Percentiles rank a stretch among this genome's conserved stretches.
These are phyloP conservation scores for Cyclotella choctawhatcheeana DNA, from an alignment of 108 stramenopile species.

Conservation along the genomic window DNA sequence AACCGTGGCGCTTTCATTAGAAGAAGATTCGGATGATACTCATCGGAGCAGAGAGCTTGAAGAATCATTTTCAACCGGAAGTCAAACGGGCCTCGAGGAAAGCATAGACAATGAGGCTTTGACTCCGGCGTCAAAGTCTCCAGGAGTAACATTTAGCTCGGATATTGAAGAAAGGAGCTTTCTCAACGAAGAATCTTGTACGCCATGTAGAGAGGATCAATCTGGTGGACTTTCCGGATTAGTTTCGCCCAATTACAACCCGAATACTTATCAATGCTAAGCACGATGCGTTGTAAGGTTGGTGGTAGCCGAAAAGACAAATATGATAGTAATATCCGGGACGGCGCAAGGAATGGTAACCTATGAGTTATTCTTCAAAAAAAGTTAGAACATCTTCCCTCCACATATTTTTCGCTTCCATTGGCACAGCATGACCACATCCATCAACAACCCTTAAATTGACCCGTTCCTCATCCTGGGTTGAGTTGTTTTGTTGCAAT, in stretches of 20 bases:
- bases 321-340: neutral
- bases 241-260: conserved; percentile 25
- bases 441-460: conserved; percentile 42
- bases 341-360: neutral
- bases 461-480: neutral
- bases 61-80: conserved; percentile 3
- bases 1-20: conserved; percentile 5
- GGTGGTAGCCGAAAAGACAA: too few species aligned
- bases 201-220: neutral
- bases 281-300: too few species aligned
- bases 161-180: neutral
- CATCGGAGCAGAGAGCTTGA: neutral
- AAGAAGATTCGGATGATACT: neutral
- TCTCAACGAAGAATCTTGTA: neutral
- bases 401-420: conserved; percentile 59
- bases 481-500: neutral
- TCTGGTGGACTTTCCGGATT: conserved; percentile 32
- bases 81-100: neutral
- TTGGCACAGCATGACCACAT: conserved; percentile 64
- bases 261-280: conserved; percentile 4
- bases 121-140: conserved; percentile 7
- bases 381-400: conserved; percentile 52
- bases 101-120: neutral
- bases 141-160: conserved; percentile 9
- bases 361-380: conserved; percentile 15